Conservation (phyloP, 1,284 basidiomycete species). For the Leucoagaricus sp. region DNA sequence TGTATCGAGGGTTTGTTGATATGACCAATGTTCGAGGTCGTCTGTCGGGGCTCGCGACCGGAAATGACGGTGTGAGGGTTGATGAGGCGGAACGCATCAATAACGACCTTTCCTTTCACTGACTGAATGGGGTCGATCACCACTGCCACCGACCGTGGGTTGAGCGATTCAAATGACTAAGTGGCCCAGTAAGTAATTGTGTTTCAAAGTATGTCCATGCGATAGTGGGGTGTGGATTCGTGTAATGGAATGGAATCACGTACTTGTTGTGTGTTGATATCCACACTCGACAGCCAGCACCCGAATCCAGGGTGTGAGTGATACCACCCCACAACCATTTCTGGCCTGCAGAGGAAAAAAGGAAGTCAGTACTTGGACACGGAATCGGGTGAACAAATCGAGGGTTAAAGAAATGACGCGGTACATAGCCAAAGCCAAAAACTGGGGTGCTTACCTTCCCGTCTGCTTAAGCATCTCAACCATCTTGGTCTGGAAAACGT, state of each 20-base stretch:
- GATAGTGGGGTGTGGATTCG: conserved; percentile 6
- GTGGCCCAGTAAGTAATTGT: conserved; percentile 12
- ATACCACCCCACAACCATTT: conserved; percentile 99
- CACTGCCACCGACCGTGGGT: conserved; percentile 94
- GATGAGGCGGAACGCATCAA: conserved; percentile 98
- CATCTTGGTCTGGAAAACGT: conserved; percentile 99
- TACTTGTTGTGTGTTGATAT: conserved; percentile 99
- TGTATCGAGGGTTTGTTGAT: conserved; percentile 99
- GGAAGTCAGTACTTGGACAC: neutral
- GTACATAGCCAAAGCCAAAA: conserved; percentile 13
- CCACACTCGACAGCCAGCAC: conserved; percentile 98
- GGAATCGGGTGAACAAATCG: neutral
- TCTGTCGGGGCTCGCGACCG: conserved; percentile 95
- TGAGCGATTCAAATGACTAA: conserved; percentile 96
- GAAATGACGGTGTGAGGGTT: conserved; percentile 84
- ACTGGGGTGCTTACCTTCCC: conserved; percentile 67
- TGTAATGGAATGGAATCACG: conserved; percentile 20
- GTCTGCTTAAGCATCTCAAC: conserved; percentile 99
- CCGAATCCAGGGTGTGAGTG: conserved; percentile 99
- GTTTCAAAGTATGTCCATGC: conserved; percentile 11
- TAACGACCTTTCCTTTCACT: conserved; percentile 98
- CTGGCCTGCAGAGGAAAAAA: conserved; percentile 62
- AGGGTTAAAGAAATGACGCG: conserved; percentile 2
- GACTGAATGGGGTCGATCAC: conserved; percentile 99
- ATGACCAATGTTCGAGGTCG: conserved; percentile 98